Conservation (phyloP, 768 basidiomycete genomes). For the Auricularia heimuer region DNA sequence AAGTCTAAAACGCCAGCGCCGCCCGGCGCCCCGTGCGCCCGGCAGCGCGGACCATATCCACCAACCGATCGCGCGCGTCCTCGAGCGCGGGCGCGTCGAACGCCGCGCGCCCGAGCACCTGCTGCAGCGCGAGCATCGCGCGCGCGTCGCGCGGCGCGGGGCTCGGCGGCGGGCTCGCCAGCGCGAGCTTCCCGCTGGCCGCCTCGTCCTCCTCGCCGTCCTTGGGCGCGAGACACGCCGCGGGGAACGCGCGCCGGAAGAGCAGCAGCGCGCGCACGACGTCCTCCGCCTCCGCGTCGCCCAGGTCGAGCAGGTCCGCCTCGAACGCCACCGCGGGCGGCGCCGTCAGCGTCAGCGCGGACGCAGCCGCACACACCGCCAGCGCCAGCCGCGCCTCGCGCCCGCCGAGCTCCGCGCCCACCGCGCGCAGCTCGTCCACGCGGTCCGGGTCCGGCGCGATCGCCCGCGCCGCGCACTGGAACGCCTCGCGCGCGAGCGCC, state of each 20-base stretch:
- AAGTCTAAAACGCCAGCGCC: not conserved
- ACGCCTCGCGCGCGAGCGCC: not conserved
- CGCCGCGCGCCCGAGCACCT: constrained; percentile 43
- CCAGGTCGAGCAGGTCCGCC: constrained; percentile 14
- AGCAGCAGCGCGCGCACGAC: constrained; percentile 53
- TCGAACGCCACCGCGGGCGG: not conserved
- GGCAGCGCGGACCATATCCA: constrained; percentile 44
- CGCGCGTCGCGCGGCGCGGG: constrained; percentile 30
- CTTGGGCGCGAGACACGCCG: constrained; percentile 13
- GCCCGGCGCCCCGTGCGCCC: not conserved
- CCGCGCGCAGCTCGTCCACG: constrained; percentile 1
- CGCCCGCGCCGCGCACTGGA: not conserved
- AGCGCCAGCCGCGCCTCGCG: not conserved
- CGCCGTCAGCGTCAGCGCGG: constrained; percentile 14
- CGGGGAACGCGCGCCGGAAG: constrained; percentile 50
- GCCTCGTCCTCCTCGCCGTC: not conserved
- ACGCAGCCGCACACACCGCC: constrained; percentile 32
- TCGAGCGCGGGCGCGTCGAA: constrained; percentile 43
- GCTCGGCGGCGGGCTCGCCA: constrained; percentile 41
- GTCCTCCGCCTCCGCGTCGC: constrained; percentile 19
- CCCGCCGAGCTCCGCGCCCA: constrained; percentile 1
- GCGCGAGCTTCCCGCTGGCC: not conserved
- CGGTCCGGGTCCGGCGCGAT: not conserved
- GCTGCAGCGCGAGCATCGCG: constrained; percentile 37
- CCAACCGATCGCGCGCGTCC: constrained; percentile 66